Base-by-base conservation (phyloP, 805 yeast species). In the Yarrowia deformans region DNA sequence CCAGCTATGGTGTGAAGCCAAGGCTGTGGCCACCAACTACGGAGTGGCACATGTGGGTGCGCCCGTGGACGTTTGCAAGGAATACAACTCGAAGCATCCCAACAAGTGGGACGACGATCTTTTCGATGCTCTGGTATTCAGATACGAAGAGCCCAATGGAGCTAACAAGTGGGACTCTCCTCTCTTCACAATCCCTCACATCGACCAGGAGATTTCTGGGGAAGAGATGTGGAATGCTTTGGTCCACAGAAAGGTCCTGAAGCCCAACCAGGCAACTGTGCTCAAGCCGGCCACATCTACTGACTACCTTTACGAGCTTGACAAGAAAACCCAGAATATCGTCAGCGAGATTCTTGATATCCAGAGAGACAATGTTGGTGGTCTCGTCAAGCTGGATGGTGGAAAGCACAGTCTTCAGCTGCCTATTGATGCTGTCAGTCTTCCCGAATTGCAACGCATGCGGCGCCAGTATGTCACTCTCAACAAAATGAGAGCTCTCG, bases 121-220 rank as follows among this genome's bases (percentile, higher is more conserved):
- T 35, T 80, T 93, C 48, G 83, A 83, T 16, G 93, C 89, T 67
- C 80, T 94, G 69, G 84, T 87, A 3, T 90, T 93, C 87, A 79
- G 99, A 70, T 95, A 88, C 75, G 99, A 95, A 78, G 99, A 95
- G 77, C 99, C 99, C 0, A 90, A 91, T 75, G 87, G 88, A 40
- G 85, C 86, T 74, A 86, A 89, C 35, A 81, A 97, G 70, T 95
- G 99, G 99, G 99, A 95, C 75, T 87, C 97, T 4, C 99, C 99
- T 7, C 80, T 94, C 71, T 88, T 93, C 75, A 87, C 91, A 0
- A 78, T 93, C 0, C 84, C 87, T 3, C 84, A 81, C 74, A 87
- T 84, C 63, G 88, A 88, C 40, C 81, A 80, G 2, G 79, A 78
- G 2, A 75, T 88, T 34, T 90, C 93, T 0, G 77, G 89, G 23